phyloP scores from a whole-genome alignment of 1,284 basidiomycete genomes.

The Puccinia novopanici region DNA sequence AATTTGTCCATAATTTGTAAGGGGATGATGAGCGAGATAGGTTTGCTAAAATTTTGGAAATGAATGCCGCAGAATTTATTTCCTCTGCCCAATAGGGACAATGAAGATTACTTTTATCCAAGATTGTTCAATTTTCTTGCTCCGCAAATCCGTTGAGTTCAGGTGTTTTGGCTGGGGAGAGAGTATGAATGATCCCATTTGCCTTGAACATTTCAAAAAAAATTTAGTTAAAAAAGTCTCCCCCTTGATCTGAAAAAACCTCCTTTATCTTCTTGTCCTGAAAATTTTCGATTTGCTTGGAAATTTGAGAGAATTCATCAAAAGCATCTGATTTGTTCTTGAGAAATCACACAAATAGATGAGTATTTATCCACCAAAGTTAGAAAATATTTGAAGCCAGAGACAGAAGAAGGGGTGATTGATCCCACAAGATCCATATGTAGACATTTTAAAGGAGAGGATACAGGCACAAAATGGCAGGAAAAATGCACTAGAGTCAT shows the following conservation, averaged over 20 bases:
- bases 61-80: too few species aligned
- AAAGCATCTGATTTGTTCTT: background rate
- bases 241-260: conserved; percentile 58
- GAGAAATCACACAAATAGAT: background rate
- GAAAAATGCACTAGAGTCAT: background rate
- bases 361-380: conserved; percentile 6
- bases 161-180: conserved; percentile 13
- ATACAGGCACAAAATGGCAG: background rate
- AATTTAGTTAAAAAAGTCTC: conserved; percentile 56
- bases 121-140: conserved; percentile 4
- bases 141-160: conserved; percentile 31
- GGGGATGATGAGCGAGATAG: too few species aligned
- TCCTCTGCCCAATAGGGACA: too few species aligned
- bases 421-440: conserved; percentile 13
- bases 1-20: too few species aligned
- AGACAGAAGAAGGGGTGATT: background rate
- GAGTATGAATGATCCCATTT: background rate
- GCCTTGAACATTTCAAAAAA: background rate
- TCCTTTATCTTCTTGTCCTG: conserved; percentile 56
- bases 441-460: background rate
- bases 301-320: background rate
- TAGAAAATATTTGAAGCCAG: conserved; percentile 1
- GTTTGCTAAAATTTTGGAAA: too few species aligned
- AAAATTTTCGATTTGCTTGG: background rate
- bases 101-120: too few species aligned